A percentile compares a stretch with the other conserved stretches of the same genome.
phyloP scores from a whole-genome alignment of 345 rosid genomes.

The Euphorbia pulcherrima region DNA sequence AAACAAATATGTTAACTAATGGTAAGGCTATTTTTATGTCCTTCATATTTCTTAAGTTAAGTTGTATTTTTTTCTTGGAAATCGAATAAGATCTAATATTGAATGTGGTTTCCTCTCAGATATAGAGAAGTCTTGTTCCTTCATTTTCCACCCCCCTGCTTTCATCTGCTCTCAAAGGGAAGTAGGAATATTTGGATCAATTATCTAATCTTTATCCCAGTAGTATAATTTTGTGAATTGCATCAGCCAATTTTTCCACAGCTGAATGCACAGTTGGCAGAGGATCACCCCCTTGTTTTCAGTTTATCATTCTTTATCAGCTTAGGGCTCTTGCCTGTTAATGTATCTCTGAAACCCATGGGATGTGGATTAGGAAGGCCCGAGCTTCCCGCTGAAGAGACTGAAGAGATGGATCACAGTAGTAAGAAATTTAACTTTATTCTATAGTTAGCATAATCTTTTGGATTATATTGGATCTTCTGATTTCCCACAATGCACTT shows the following conservation, averaged over 20 bases:
- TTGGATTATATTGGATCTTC: conserved; percentile 6
- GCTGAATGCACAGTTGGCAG: conserved; percentile 61
- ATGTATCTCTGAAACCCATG: conserved; percentile 62
- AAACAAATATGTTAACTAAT: background rate
- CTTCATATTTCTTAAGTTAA: background rate
- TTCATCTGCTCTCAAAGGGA: background rate
- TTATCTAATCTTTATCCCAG: background rate
- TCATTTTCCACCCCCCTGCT: background rate
- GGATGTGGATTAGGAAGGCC: conserved; percentile 85
- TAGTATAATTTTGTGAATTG: background rate
- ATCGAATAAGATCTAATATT: too few species aligned
- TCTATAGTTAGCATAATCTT: conserved; percentile 2
- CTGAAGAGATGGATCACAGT: conserved; percentile 60
- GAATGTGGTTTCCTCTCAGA: background rate
- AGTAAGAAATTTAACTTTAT: too few species aligned
- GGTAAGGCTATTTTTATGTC: background rate
- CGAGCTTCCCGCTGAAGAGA: conserved; percentile 70
- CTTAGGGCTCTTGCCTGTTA: conserved; percentile 81
- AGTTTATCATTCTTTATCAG: conserved; percentile 72
- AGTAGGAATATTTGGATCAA: background rate
- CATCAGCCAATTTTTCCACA: conserved; percentile 20
- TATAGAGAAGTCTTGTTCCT: conserved; percentile 1
- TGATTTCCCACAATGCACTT: conserved; percentile 1
- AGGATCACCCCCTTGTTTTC: conserved; percentile 87
- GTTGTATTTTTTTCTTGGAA: background rate